These are phyloP conservation scores for Nicotiana undulata DNA, from an alignment of 257 asterid genomes.

Conservation along the genomic window DNA sequence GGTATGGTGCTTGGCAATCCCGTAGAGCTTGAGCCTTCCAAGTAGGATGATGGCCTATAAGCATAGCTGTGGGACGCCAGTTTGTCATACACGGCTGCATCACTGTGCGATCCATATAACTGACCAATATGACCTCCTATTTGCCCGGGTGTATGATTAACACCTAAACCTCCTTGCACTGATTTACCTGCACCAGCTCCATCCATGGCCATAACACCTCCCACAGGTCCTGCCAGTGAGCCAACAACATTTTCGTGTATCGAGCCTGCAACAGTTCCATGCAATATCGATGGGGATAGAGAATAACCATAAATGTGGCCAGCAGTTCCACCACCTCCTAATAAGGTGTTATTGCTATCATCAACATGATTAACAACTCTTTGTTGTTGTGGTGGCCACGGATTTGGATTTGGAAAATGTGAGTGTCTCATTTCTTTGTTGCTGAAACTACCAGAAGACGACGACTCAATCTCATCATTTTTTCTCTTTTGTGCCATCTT, in stretches of 20 bases:
- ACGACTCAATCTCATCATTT: conserved; percentile 28
- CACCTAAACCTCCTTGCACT: background rate
- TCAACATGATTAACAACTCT: conserved; percentile 3
- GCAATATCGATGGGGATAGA: background rate
- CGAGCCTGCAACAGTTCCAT: background rate
- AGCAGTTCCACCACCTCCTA: background rate
- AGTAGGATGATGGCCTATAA: background rate
- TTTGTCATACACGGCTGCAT: background rate
- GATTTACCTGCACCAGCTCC: conserved; percentile 1
- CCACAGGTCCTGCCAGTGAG: background rate
- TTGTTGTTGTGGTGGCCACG: conserved; percentile 30
- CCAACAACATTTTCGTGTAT: background rate
- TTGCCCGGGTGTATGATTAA: background rate
- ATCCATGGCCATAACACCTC: background rate
- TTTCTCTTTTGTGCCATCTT: conserved; percentile 47
- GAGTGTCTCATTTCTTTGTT: conserved; percentile 42
- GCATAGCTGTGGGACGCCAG: background rate
- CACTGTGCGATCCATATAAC: background rate
- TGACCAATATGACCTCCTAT: background rate
- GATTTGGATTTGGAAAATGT: conserved; percentile 24
- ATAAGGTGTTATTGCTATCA: background rate
- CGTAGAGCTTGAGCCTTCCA: background rate
- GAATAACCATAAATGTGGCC: background rate
- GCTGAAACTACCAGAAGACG: conserved; percentile 13
- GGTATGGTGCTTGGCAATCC: background rate